Conservation (phyloP, 2,329 filamentous ascomycete species). For the Xenoacremonium recifei region DNA sequence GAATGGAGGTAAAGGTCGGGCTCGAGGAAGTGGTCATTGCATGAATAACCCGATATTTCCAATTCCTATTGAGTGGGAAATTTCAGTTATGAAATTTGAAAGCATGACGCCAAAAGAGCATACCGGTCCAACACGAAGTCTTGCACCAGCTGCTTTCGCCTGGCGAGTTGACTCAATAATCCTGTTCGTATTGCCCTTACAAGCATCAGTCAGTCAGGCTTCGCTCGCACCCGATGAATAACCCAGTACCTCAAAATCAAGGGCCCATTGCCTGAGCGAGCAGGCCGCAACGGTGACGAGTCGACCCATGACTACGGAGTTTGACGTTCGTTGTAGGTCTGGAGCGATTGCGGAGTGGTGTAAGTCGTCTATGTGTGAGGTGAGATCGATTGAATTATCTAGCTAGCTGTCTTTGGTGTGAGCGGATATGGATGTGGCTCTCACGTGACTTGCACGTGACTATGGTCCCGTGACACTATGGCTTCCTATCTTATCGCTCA, state of each 20-base stretch:
- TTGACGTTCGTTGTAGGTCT: too few species aligned
- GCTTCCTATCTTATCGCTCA: too few species aligned
- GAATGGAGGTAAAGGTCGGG: constrained; percentile 31
- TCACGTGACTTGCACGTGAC: too few species aligned
- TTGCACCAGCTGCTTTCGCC: constrained; percentile 62
- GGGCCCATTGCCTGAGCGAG: constrained; percentile 37
- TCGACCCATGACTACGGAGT: constrained; percentile 9
- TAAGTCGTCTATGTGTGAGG: too few species aligned
- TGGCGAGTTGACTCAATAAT: constrained; percentile 61
- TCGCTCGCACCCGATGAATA: background rate
- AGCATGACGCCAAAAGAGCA: background rate
- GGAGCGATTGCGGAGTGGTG: too few species aligned
- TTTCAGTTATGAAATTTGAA: background rate
- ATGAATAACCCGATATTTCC: constrained; percentile 38
- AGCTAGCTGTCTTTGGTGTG: too few species aligned
- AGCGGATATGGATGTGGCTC: too few species aligned
- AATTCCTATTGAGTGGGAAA: constrained; percentile 29
- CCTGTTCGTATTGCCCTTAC: constrained; percentile 57
- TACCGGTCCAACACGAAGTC: constrained; percentile 58
- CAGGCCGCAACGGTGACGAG: constrained; percentile 32
- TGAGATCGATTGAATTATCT: too few species aligned
- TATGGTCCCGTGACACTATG: too few species aligned
- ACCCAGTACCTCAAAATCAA: constrained; percentile 29
- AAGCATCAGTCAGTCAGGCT: background rate
- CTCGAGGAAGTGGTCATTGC: constrained; percentile 61